phyloP scores from a whole-genome alignment of 2,329 filamentous ascomycete genomes.

The Lojkania enalia region DNA sequence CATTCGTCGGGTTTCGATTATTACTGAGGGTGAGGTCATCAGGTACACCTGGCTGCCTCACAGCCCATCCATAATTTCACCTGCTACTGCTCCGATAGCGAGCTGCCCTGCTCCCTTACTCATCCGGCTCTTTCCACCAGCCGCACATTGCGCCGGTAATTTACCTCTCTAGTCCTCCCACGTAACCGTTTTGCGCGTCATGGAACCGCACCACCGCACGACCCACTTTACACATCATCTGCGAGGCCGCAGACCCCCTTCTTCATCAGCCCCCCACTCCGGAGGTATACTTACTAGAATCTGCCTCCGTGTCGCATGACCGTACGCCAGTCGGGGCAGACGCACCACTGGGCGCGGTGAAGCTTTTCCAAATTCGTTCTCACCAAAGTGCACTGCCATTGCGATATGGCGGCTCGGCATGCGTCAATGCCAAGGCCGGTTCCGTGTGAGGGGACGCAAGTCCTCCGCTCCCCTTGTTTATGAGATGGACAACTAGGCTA shows the following conservation, averaged over 20 bases:
- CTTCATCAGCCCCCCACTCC: too few species aligned
- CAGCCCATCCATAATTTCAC: neutral
- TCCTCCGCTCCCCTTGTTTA: too few species aligned
- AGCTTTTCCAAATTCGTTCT: too few species aligned
- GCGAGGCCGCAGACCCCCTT: neutral
- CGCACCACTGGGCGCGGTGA: too few species aligned
- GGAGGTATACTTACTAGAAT: too few species aligned
- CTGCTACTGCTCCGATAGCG: neutral
- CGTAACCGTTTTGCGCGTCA: slow-evolving; percentile 4
- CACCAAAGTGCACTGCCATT: neutral
- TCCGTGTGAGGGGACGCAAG: too few species aligned
- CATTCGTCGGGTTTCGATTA: neutral
- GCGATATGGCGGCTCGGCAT: neutral
- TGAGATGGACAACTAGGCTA: too few species aligned
- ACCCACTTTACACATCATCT: slow-evolving; percentile 6
- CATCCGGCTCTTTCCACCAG: slow-evolving; percentile 6
- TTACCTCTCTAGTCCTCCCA: neutral
- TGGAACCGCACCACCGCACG: neutral
- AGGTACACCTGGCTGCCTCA: slow-evolving; percentile 3
- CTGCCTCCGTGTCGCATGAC: too few species aligned
- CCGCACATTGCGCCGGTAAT: slow-evolving; percentile 6
- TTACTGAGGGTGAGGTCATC: slow-evolving; percentile 13
- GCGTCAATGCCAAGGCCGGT: slow-evolving; percentile 2
- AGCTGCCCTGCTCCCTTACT: slow-evolving; percentile 3
- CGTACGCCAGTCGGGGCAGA: too few species aligned